Evolutionary conservation across 768 basidiomycete species (phyloP), one percentile per base, ranked within the genome.

Genomic region (Mycena rosella): DNA sequence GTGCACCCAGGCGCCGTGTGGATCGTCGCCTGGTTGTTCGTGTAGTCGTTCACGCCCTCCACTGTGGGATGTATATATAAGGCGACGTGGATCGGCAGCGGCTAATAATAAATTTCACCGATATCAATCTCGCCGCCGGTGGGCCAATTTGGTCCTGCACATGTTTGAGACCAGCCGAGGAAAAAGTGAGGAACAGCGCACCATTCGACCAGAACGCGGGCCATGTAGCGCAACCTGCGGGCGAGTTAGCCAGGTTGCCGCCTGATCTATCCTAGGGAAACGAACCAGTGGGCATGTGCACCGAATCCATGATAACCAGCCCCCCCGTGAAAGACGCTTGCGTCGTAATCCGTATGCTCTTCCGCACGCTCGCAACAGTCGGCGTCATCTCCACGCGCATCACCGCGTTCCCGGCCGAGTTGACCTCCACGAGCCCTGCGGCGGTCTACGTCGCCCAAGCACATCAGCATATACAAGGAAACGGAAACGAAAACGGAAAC

Each of bases 311-410:
- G 42, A 93, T 78, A 58, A 91, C 82, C 24, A 93, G 78, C 24
- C 84, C 82, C 3, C 79, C 88, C 5, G 79, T 87, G 72, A 84
- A 88, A 1, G 81, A 78, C 57, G 81, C 77, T 30, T 88, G 75
- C 0, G 91, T 89, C 53, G 88, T 89, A 71, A 98, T 91, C 69
- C 96, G 90, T 42, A 97, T 85, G 70, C 92, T 91, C 77, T 88
- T 85, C 66, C 96, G 88, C 60, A 86, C 91, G 44, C 77, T 86
- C n/a, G 85, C 73, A 34, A 96, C 91, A 20, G 79, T 85, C 13
- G 88, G 84, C 6, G 95, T 96, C 8, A 93, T 96, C 75, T 97
- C 95, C 27, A 97, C 90, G 36, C 88, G 83, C 95, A 98, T 96
- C 62, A 98, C 79, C 20, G 92, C 94, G 78, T 95, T 87, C 24